phyloP scores from a whole-genome alignment of 371 early-diverging fungal species.

The Circinella umbellata region DNA sequence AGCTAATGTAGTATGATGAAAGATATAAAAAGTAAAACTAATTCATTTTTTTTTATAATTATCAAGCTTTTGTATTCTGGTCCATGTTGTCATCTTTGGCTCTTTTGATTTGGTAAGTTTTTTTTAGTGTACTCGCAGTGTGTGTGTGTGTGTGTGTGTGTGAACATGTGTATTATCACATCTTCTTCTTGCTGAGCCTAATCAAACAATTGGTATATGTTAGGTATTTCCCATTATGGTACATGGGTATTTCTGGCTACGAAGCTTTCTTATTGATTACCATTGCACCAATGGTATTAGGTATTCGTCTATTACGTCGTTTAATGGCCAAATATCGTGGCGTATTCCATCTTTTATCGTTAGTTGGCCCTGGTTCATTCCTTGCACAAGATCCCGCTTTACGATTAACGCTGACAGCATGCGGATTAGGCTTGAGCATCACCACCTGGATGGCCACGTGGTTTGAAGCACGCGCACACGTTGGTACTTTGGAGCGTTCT shows the following conservation, averaged over 20 bases:
- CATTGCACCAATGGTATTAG: conserved; percentile 64
- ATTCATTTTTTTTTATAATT: conserved; percentile 4
- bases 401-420: conserved; percentile 65
- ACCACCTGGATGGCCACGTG: conserved; percentile 65
- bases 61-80: conserved; percentile 77
- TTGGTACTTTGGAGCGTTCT: conserved; percentile 65
- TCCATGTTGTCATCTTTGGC: conserved; percentile 78
- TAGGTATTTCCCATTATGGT: conserved; percentile 80
- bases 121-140: background rate
- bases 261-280: conserved; percentile 76
- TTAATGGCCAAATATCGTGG: conserved; percentile 61
- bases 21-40: background rate
- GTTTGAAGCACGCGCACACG: conserved; percentile 56
- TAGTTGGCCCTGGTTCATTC: conserved; percentile 70
- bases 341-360: conserved; percentile 59
- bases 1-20: too few relatives aligned
- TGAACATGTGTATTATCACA: background rate
- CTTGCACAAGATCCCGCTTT: conserved; percentile 57
- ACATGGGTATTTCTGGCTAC: conserved; percentile 86
- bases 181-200: background rate
- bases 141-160: background rate
- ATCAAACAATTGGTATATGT: background rate
- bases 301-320: conserved; percentile 63
- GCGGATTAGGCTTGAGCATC: conserved; percentile 62
- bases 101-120: conserved; percentile 73